Conservation (phyloP, 2,329 filamentous ascomycete species). For the Bipolaris sorokiniana region DNA sequence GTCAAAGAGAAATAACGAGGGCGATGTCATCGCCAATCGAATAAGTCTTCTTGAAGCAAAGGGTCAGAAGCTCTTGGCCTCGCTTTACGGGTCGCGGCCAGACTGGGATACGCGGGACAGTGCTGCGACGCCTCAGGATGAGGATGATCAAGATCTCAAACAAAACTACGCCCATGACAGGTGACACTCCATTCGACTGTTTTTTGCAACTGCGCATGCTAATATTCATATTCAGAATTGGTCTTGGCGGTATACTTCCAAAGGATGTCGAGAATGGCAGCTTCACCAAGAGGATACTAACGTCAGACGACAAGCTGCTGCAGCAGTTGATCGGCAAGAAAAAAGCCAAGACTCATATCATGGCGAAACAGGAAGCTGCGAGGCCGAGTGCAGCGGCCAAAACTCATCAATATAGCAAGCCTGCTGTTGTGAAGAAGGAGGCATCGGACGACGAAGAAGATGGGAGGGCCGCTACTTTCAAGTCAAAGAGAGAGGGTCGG, state of each 20-base stretch:
- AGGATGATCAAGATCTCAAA: conserved; percentile 60
- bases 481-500: conserved; percentile 38
- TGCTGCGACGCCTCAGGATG: conserved; percentile 50
- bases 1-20: conserved; percentile 49
- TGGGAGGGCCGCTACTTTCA: conserved; percentile 44
- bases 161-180: conserved; percentile 62
- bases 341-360: conserved; percentile 44
- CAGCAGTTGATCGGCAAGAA: conserved; percentile 53
- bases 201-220: not conserved
- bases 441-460: conserved; percentile 51
- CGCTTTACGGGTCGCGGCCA: conserved; percentile 60
- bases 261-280: conserved; percentile 47
- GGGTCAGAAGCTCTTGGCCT: conserved; percentile 61
- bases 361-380: conserved; percentile 31
- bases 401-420: conserved; percentile 33
- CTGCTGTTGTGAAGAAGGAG: conserved; percentile 26
- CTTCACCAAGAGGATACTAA: conserved; percentile 44
- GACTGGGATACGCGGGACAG: conserved; percentile 45
- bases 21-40: conserved; percentile 62
- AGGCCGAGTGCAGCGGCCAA: conserved; percentile 32
- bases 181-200: conserved; percentile 45
- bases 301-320: conserved; percentile 53
- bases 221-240: conserved; percentile 39
- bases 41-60: conserved; percentile 61
- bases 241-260: conserved; percentile 47